Base-by-base conservation (phyloP, 1,139 yeast species). In the Saccharomyces hybrid region DNA sequence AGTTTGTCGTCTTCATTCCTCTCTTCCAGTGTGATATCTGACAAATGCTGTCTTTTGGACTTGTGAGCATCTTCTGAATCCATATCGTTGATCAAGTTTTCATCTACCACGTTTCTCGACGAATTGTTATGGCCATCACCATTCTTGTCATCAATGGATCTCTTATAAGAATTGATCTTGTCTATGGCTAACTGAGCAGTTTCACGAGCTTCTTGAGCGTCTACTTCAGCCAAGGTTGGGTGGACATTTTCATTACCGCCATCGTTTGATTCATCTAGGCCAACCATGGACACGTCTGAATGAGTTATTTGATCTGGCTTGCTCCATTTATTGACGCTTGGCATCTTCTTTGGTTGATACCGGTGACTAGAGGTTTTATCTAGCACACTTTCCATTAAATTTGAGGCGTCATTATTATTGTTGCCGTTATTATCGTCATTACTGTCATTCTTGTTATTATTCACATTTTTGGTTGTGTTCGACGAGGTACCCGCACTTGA, bases 1-100 rank as follows among this genome's bases (percentile, higher is more conserved):
- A 67, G 56, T 54, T 65, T 66, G 53, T 67, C 70, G 46, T 66
- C 70, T 19, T 58, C 60, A 5, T 60, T 58, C 32, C 66, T 69
- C 46, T 67, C 71, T 11, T 38, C 46, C 26, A 25, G 44, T 25
- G 32, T 47, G 42, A 26, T 50, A 23, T 25, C 44, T 5, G 41
- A 14, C 11, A 38, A 38, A 16, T 38, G 44, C 11, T 38, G 44
- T 38, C 44, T 38, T 13, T 38, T 38, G 2, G 26, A 38, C 26
- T 38, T 38, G 25, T 38, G 44, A 7, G 47, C 52, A 32, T 56
- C 59, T 19, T 59, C 58, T n/a, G 51, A 55, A 34, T 57, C 58
- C 26, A 48, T 54, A 28, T 47, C 57, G 4, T 16, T 51, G 58
- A 16, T 52, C 57, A 46, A 49, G 50, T 50, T 55, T 54, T 38